A percentile compares a stretch with the other conserved stretches of the same genome.
These are phyloP conservation scores for Orbilia blumenaviensis DNA, from an alignment of 2,329 filamentous ascomycete species.

Conservation along the genomic window DNA sequence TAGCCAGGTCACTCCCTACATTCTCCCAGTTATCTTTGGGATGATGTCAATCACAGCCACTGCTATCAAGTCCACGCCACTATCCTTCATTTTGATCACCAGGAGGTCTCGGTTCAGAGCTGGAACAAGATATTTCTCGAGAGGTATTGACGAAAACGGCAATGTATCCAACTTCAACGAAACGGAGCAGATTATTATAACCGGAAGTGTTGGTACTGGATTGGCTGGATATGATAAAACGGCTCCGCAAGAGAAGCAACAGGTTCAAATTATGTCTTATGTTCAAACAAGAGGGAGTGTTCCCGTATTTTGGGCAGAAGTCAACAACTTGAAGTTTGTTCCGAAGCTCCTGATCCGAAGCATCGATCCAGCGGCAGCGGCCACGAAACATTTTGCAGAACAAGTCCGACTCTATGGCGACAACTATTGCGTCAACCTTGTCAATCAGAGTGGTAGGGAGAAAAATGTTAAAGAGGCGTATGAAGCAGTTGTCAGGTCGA, in stretches of 20 bases:
- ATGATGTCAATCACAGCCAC: constrained; percentile 93
- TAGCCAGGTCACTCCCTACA: constrained; percentile 78
- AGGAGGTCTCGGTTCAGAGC: constrained; percentile 86
- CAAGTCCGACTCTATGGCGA: constrained; percentile 94
- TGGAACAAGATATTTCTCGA: constrained; percentile 92
- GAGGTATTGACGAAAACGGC: constrained; percentile 90
- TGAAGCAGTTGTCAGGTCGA: constrained; percentile 82
- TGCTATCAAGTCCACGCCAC: constrained; percentile 80
- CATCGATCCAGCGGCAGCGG: constrained; percentile 81
- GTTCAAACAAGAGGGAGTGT: constrained; percentile 97
- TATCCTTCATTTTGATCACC: constrained; percentile 88
- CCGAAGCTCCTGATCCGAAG: constrained; percentile 88
- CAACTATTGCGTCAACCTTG: constrained; percentile 95
- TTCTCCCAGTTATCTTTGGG: constrained; percentile 93
- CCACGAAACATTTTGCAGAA: constrained; percentile 87
- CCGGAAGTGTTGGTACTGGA: constrained; percentile 78
- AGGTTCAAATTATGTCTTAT: constrained; percentile 90
- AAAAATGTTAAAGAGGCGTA: constrained; percentile 89
- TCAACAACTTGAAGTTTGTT: constrained; percentile 91
- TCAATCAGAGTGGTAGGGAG: constrained; percentile 95
- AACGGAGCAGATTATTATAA: constrained; percentile 88
- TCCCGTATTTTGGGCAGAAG: constrained; percentile 93
- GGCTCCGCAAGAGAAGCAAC: constrained; percentile 66
- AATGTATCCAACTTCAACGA: constrained; percentile 99
- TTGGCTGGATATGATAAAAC: constrained; percentile 61